These are phyloP conservation scores for Globisporangium middletonii DNA, from an alignment of 352 stramenopile genomes.

Conservation along the genomic window DNA sequence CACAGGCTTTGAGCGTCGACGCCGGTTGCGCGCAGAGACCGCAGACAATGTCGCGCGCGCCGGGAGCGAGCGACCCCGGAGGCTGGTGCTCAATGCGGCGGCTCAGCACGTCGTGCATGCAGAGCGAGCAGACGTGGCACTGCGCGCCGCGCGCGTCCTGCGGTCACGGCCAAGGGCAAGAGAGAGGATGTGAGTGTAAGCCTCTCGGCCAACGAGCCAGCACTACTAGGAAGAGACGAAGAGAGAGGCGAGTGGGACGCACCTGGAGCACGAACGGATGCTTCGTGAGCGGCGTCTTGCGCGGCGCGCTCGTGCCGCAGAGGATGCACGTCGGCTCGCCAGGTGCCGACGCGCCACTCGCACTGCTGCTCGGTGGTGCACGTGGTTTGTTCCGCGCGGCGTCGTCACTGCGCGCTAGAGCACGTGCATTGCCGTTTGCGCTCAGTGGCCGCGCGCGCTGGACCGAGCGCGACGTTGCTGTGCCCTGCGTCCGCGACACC, in stretches of 20 bases:
- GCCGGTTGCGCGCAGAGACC: constrained; percentile 34
- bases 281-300: constrained; percentile 27
- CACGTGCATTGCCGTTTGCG: background rate
- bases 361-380: background rate
- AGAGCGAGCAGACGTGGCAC: constrained; percentile 63
- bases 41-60: constrained; percentile 26
- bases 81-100: constrained; percentile 20
- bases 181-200: too few relatives aligned
- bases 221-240: too few relatives aligned
- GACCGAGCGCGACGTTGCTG: constrained; percentile 4
- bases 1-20: constrained; percentile 5
- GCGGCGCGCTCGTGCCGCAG: constrained; percentile 28
- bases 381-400: background rate
- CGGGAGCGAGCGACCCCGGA: background rate
- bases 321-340: constrained; percentile 24
- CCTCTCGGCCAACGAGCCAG: too few relatives aligned
- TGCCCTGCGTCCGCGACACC: constrained; percentile 7
- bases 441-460: constrained; percentile 3
- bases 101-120: constrained; percentile 46
- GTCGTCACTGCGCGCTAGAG: background rate
- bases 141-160: constrained; percentile 44
- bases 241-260: too few relatives aligned
- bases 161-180: too few relatives aligned
- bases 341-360: background rate
- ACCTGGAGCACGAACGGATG: constrained; percentile 78